A percentile compares a stretch with the other conserved stretches of the same genome.
Evolutionary conservation across 106 monocot genomes (phyloP).

Genomic region (Dactylorhiza incarnata): DNA sequence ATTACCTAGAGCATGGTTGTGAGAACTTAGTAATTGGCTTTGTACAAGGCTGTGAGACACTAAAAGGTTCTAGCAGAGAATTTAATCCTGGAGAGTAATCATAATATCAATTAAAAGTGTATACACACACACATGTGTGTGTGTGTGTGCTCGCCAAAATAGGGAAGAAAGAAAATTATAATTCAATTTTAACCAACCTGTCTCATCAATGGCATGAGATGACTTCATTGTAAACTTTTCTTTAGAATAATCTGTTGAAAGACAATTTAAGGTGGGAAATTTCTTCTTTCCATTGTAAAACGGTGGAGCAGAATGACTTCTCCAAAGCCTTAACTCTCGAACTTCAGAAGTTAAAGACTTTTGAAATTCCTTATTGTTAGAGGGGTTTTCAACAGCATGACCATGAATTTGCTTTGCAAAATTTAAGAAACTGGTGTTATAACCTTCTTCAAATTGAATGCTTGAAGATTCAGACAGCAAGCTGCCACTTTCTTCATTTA

Average conservation of each 20-base stretch:
- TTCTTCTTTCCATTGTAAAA: constrained; percentile 55
- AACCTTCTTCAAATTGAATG: constrained; percentile 5
- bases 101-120: not conserved
- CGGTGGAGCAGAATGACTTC: constrained; percentile 89
- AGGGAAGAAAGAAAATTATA: not conserved
- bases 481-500: constrained; percentile 15
- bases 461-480: constrained; percentile 13
- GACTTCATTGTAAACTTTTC: constrained; percentile 12
- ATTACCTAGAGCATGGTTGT: constrained; percentile 30
- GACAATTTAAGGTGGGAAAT: constrained; percentile 31
- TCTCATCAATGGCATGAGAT: constrained; percentile 4
- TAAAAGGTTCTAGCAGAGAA: constrained; percentile 17
- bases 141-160: not conserved
- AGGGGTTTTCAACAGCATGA: constrained; percentile 4
- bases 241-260: constrained; percentile 10
- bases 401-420: constrained; percentile 13
- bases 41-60: constrained; percentile 22
- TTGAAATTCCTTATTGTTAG: constrained; percentile 14
- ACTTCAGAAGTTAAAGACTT: constrained; percentile 8
- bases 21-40: constrained; percentile 16
- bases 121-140: not conserved
- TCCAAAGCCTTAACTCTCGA: constrained; percentile 24
- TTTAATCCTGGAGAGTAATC: not conserved
- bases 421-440: not conserved
- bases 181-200: constrained; percentile 20